Base-by-base conservation (phyloP, 1,284 basidiomycete genomes). In the Boletus semigastroideus region DNA sequence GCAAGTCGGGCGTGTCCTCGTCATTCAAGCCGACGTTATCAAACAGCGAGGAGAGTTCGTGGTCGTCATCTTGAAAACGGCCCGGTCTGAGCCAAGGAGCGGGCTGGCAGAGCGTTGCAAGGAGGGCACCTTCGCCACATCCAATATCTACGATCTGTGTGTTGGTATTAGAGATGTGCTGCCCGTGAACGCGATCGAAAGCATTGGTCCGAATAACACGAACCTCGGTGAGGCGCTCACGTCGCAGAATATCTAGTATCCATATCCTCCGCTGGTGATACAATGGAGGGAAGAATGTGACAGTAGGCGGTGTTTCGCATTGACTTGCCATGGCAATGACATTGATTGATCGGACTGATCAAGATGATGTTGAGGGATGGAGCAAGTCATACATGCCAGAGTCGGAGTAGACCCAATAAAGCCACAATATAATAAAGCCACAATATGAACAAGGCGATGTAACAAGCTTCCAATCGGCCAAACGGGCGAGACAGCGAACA, bases 221-320 rank as follows among this genome's bases (percentile, higher is more conserved):
- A 59, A 87, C 90, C 61, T 78, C 74, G 12, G 74, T 74, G 40
- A 89, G 75, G 17, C 70, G 69, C 58, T 90, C 83, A 30, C 76
- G 72, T 31, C 86, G 73, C 40, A 92, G 71, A 19, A 79, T 70
- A 53, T 85, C 78, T 4, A 91, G 72, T 19, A 89, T 77, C 84
- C 86, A 90, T 51, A 84, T 82, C 48, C 85, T 75, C 39, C 90
- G 74, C 61, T 90, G 85, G 19, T 86, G 76, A 57, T 78, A 79
- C 16, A 92, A 74, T 0, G 83, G 80, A n/a, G 90, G 90, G 52
- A 80, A 75, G 70, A 92, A 92, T 0, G 78, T 81, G n/a, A 90
- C 85, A 55, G 66, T 72, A 28, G 82, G n/a, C n/a, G n/a, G 69
- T 52, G 82, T 75, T 51, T 54, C 55, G 46, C 5, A n/a, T 33